Percentiles rank a stretch among this genome's conserved stretches.
phyloP scores from a whole-genome alignment of 1,139 yeast species.

The Scheffersomyces illinoinensis region DNA sequence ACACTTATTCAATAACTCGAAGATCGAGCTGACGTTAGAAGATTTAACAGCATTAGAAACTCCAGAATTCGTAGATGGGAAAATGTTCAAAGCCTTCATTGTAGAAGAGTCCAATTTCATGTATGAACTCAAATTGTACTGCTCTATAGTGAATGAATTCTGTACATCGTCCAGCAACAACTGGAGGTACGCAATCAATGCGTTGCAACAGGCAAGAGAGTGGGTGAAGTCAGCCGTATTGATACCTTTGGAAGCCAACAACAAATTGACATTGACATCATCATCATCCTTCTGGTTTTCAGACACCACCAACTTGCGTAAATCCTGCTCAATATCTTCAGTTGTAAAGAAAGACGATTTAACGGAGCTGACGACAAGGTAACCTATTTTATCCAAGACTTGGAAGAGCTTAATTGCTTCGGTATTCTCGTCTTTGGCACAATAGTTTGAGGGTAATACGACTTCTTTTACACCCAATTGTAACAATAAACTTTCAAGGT shows the following conservation, averaged over 20 bases:
- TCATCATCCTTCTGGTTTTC: constrained; percentile 27
- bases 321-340: constrained; percentile 72
- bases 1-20: constrained; percentile 83
- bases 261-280: constrained; percentile 41
- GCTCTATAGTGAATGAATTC: constrained; percentile 51
- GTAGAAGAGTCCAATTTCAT: constrained; percentile 94
- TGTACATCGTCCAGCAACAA: constrained; percentile 52
- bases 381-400: constrained; percentile 70
- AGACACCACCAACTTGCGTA: constrained; percentile 58
- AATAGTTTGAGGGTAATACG: constrained; percentile 52
- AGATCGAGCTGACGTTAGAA: constrained; percentile 52
- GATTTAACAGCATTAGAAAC: constrained; percentile 46
- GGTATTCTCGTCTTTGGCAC: constrained; percentile 33
- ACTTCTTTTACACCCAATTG: constrained; percentile 91
- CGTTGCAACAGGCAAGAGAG: constrained; percentile 54
- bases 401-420: constrained; percentile 54
- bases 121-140: constrained; percentile 70
- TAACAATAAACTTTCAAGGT: constrained; percentile 78
- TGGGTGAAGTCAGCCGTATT: constrained; percentile 32
- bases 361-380: constrained; percentile 64
- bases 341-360: constrained; percentile 57
- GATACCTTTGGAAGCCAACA: constrained; percentile 63
- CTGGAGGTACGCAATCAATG: constrained; percentile 64
- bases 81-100: constrained; percentile 79
- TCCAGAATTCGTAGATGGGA: constrained; percentile 54